Evolutionary conservation across 148 eudicot species (phyloP).

Genomic region (Fallopia convolvulus): DNA sequence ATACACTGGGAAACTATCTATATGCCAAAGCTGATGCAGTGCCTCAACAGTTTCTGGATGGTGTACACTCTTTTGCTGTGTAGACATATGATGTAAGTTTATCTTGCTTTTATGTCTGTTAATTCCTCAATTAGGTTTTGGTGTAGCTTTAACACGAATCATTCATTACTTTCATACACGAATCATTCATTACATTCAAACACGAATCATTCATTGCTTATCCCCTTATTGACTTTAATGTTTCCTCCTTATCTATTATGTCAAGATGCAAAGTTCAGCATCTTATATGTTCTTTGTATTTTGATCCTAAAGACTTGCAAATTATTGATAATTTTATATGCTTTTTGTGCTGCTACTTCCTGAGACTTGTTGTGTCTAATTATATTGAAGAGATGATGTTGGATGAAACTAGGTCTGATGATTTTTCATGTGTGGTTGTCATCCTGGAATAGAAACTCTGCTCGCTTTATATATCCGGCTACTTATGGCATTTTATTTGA

Average conservation of each 20-base stretch:
- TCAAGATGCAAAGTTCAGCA: not conserved
- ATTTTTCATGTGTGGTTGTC: not conserved
- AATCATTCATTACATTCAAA: not conserved
- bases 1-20: constrained; percentile 57
- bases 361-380: not conserved
- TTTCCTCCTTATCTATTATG: not conserved
- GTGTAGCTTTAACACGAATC: not conserved
- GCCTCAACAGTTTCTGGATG: constrained; percentile 4
- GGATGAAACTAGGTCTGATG: constrained; percentile 6
- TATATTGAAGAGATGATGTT: not conserved
- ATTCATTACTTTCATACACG: not conserved
- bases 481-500: not conserved
- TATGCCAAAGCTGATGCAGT: constrained; percentile 38
- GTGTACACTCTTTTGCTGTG: constrained; percentile 8
- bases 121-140: not conserved
- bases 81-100: constrained; percentile 1
- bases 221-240: not conserved
- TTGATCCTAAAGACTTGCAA: not conserved
- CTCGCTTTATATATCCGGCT: not conserved
- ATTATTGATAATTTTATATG: not conserved
- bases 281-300: not conserved
- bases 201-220: not conserved
- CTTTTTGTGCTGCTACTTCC: not conserved
- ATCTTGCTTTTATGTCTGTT: not conserved
- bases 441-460: not conserved